Evolutionary conservation across 768 basidiomycete species (phyloP), one percentile per base, ranked within the genome.

Genomic region (Tephrocybe sp.): DNA sequence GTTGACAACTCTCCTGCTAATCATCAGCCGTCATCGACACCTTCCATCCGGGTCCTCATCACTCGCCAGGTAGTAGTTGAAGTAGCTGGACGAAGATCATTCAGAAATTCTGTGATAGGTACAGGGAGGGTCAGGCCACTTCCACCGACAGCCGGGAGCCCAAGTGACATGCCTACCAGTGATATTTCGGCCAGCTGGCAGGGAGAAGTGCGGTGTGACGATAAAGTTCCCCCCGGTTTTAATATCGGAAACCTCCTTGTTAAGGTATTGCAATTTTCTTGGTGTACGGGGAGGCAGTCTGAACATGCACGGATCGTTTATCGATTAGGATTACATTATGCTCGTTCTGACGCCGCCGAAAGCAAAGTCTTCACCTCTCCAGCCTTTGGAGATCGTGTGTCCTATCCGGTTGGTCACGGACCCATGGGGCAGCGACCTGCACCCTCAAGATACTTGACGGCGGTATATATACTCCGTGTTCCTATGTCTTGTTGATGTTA

Each of bases 341-440:
- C 59, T 83, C 24, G 70, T 73, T 2, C 63, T 85, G 45, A 66
- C 50, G 64, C 78, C 79, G 45, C 67, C 74, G 48, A 71, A 74
- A 53, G 68, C 68, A 14, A 68, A 74, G 24, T 64, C 65, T 12
- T 77, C 75, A n/a, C 71, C 72, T 20, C 57, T 83, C 25, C 33
- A 73, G 21, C 70, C 67, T 5, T 50, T 72, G 45, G 75, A 78
- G 57, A 66, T 81, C 54, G 65, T 68, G 30, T 75, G 77, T 57
- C 73, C 77, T 2, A 78, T 85, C 57, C 76, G 72, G 40, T 68
- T 85, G 36, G 79, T 78, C 53, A 83, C 84, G 26, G 80, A 85
- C 53, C 60, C 76, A 18, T 81, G 78, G 70, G 61, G 9, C 15
- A 14, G 67, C 49, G 53, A 53, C 24, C 47, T 66, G 45, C 73